phyloP scores from a whole-genome alignment of 257 asterid genomes.

The Sherardia arvensis region DNA sequence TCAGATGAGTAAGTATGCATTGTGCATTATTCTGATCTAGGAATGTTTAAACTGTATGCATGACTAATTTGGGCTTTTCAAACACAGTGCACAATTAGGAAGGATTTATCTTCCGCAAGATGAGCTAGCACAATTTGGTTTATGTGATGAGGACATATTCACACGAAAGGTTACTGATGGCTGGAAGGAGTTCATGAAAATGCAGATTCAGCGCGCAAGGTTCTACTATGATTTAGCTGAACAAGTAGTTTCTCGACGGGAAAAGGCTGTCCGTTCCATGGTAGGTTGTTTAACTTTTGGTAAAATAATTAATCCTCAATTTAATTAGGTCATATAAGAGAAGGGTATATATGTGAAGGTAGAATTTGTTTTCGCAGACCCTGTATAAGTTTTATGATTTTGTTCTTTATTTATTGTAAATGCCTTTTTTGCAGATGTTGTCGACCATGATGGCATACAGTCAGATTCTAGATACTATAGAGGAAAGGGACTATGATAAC shows the following conservation, averaged over 20 bases:
- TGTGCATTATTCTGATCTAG: not conserved
- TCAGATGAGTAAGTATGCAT: conserved; percentile 60
- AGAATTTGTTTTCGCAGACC: no score
- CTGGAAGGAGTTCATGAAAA: conserved; percentile 75
- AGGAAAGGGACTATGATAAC: conserved; percentile 58
- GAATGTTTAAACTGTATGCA: not conserved
- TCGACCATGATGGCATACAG: conserved; percentile 53
- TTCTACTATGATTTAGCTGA: conserved; percentile 60
- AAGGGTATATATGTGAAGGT: no score
- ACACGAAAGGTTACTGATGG: conserved; percentile 44
- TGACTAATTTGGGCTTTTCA: not conserved
- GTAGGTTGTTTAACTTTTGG: conserved; percentile 20
- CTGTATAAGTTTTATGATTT: no score
- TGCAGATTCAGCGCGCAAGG: conserved; percentile 66
- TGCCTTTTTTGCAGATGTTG: conserved; percentile 50
- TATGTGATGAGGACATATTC: conserved; percentile 51
- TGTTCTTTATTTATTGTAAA: not conserved
- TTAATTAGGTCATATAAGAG: not conserved
- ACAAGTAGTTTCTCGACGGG: conserved; percentile 65
- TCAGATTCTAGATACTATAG: conserved; percentile 58
- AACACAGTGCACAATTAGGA: conserved; percentile 51
- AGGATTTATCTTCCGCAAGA: conserved; percentile 84
- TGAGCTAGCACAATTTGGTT: conserved; percentile 53
- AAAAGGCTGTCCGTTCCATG: conserved; percentile 79
- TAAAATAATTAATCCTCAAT: not conserved